Percentiles rank a stretch among this genome's conserved stretches.
These are phyloP conservation scores for Coffea canephora DNA, from an alignment of 257 asterid genomes.

Conservation along the genomic window DNA sequence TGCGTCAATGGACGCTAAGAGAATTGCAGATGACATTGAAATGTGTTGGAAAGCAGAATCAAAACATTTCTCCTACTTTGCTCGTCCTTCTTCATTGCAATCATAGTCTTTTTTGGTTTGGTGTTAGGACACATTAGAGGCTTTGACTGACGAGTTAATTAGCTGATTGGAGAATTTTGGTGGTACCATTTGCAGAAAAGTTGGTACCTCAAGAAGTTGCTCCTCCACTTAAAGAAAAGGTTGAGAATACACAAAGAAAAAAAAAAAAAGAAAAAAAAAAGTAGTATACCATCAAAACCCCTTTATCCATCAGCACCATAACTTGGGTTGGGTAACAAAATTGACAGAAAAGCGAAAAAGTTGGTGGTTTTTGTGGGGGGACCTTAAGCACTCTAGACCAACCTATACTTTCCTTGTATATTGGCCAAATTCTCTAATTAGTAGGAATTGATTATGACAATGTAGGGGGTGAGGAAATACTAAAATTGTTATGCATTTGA, in stretches of 20 bases:
- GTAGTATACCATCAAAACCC: neutral
- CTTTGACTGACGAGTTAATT: neutral
- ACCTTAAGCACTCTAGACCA: slow-evolving; percentile 18
- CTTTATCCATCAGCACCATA: slow-evolving; percentile 14
- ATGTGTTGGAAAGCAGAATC: slow-evolving; percentile 31
- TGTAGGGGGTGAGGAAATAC: slow-evolving; percentile 7
- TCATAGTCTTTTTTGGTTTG: slow-evolving; percentile 1
- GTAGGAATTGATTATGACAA: slow-evolving; percentile 25
- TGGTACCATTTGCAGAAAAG: slow-evolving; percentile 1
- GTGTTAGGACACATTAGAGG: slow-evolving; percentile 1
- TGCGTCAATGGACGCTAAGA: slow-evolving; percentile 89
- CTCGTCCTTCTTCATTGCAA: slow-evolving; percentile 19
- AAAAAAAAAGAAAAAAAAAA: neutral
- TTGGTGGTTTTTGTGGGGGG: slow-evolving; percentile 13
- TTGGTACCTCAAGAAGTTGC: slow-evolving; percentile 16
- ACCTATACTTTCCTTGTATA: slow-evolving; percentile 19
- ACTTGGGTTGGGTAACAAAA: slow-evolving; percentile 10
- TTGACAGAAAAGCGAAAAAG: slow-evolving; percentile 12
- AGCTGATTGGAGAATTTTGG: slow-evolving; percentile 12
- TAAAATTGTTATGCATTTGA: neutral
- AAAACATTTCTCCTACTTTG: slow-evolving; percentile 25
- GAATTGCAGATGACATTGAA: slow-evolving; percentile 65
- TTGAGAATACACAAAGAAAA: neutral
- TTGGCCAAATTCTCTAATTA: slow-evolving; percentile 21
- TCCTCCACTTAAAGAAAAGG: slow-evolving; percentile 2